phyloP scores from a whole-genome alignment of 2,329 filamentous ascomycete genomes.

The Gnomoniopsis sp. region DNA sequence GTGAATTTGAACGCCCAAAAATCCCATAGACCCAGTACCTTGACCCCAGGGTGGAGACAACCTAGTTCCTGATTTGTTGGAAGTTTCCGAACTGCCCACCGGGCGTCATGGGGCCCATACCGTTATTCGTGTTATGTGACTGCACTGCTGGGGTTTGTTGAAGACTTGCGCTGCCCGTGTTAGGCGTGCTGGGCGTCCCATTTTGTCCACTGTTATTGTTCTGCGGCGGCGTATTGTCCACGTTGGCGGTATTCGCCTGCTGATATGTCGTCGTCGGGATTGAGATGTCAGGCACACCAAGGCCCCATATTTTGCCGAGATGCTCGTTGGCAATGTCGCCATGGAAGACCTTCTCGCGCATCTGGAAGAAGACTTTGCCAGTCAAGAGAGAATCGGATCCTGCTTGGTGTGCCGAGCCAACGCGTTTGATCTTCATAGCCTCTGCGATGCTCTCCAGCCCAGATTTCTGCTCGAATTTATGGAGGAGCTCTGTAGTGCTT shows the following conservation, averaged over 20 bases:
- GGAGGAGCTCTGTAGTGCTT: conserved; percentile 68
- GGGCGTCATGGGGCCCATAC: conserved; percentile 73
- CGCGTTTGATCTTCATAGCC: conserved; percentile 82
- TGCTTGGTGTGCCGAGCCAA: conserved; percentile 86
- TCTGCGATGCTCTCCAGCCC: conserved; percentile 93
- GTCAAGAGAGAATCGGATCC: conserved; percentile 93
- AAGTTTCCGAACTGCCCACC: conserved; percentile 76
- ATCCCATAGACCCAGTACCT: no score
- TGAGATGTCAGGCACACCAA: conserved; percentile 68
- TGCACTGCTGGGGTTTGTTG: conserved; percentile 47
- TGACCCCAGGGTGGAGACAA: no score
- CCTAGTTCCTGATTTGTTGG: conserved; percentile 10
- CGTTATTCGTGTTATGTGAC: conserved; percentile 54
- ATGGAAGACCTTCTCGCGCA: conserved; percentile 84
- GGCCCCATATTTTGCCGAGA: conserved; percentile 86
- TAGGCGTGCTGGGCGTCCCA: conserved; percentile 56
- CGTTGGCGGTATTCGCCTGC: conserved; percentile 22
- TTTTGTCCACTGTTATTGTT: conserved; percentile 38
- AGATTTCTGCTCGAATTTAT: conserved; percentile 84
- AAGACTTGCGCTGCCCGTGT: conserved; percentile 54
- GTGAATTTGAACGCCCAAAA: no score
- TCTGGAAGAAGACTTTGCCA: conserved; percentile 90
- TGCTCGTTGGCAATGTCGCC: conserved; percentile 78
- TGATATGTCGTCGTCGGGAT: conserved; percentile 8
- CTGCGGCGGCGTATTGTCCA: conserved; percentile 38